Conservation (phyloP, 2,329 filamentous ascomycete genomes). For the Epichloe coenophiala region DNA sequence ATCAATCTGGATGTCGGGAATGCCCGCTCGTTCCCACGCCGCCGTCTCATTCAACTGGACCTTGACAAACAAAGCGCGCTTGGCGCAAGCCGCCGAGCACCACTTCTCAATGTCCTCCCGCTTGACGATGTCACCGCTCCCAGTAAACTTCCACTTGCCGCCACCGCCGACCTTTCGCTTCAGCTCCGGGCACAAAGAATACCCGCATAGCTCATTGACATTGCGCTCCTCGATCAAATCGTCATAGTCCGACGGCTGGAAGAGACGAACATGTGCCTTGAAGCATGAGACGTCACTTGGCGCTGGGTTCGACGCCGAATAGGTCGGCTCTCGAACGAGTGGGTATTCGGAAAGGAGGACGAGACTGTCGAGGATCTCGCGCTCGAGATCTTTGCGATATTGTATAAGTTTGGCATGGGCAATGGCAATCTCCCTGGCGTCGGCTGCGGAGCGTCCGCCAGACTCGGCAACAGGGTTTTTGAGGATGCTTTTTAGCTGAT, state of each 20-base stretch:
- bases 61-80: constrained; percentile 70
- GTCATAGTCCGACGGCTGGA: constrained; percentile 83
- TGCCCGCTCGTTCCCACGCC: constrained; percentile 64
- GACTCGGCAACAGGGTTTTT: constrained; percentile 33
- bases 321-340: constrained; percentile 15
- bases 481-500: constrained; percentile 42
- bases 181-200: constrained; percentile 60
- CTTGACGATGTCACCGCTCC: constrained; percentile 45
- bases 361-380: constrained; percentile 57
- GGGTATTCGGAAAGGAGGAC: constrained; percentile 56
- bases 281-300: constrained; percentile 51
- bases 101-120: constrained; percentile 67
- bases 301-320: constrained; percentile 34
- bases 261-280: constrained; percentile 51
- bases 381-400: constrained; percentile 65
- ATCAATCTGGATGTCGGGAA: constrained; percentile 42
- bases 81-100: constrained; percentile 71
- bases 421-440: constrained; percentile 53
- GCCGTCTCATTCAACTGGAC: constrained; percentile 79
- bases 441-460: constrained; percentile 14
- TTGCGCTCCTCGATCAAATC: constrained; percentile 82
- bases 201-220: constrained; percentile 69
- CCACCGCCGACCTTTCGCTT: constrained; percentile 41
- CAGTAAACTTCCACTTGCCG: constrained; percentile 55
- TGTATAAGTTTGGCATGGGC: constrained; percentile 75